phyloP scores from a whole-genome alignment of 1,284 basidiomycete species.

The Rhodotorula sp. region DNA sequence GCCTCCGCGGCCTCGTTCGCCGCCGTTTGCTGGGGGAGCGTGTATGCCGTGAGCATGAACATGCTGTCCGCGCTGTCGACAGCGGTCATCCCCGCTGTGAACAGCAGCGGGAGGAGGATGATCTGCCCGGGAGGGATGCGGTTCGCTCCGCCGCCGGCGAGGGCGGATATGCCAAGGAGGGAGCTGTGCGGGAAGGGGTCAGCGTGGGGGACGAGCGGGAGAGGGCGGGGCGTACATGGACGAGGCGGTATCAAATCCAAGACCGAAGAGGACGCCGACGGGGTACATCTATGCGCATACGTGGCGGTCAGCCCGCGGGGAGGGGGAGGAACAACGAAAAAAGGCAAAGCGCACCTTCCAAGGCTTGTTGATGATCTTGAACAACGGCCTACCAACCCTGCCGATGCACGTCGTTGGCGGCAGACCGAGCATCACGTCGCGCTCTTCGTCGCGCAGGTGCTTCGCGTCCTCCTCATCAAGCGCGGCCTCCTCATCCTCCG shows the following conservation, averaged over 20 bases:
- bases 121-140: slow-evolving; percentile 43
- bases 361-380: slow-evolving; percentile 51
- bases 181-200: slow-evolving; percentile 40
- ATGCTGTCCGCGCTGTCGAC: slow-evolving; percentile 51
- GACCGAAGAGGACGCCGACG: slow-evolving; percentile 51
- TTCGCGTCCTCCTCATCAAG: neutral
- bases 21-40: slow-evolving; percentile 27
- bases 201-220: neutral
- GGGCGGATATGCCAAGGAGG: slow-evolving; percentile 51
- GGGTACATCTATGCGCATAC: slow-evolving; percentile 47
- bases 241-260: slow-evolving; percentile 52
- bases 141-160: slow-evolving; percentile 38
- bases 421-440: slow-evolving; percentile 13
- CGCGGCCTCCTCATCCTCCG: neutral
- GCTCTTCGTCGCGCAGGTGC: neutral
- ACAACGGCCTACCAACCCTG: slow-evolving; percentile 49
- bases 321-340: neutral
- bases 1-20: neutral
- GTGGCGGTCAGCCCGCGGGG: neutral
- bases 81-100: slow-evolving; percentile 52
- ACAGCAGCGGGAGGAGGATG: slow-evolving; percentile 52
- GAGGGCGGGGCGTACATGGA: slow-evolving; percentile 25
- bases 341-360: slow-evolving; percentile 46
- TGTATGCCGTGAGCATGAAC: slow-evolving; percentile 52
- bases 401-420: slow-evolving; percentile 47